Conservation (phyloP, 371 early-diverging fungal species). For the Mortierella sp. region DNA sequence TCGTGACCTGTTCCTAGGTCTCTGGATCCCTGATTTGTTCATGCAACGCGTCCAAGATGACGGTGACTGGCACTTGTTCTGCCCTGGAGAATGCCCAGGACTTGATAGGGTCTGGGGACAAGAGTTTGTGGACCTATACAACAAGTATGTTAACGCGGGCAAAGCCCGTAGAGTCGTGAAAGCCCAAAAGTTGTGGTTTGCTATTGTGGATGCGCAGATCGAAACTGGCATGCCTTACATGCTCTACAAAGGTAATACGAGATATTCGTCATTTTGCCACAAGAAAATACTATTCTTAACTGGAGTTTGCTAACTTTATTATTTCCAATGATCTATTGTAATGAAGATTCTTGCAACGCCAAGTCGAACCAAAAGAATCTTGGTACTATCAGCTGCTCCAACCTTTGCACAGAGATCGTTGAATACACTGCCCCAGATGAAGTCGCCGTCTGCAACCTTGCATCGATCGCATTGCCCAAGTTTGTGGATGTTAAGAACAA, state of each 20-base stretch:
- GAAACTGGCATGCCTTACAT: slow-evolving; percentile 99
- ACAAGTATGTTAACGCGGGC: slow-evolving; percentile 89
- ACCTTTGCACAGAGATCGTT: slow-evolving; percentile 91
- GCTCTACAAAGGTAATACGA: slow-evolving; percentile 95
- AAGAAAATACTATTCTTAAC: neutral
- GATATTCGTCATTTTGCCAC: neutral
- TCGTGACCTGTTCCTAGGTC: slow-evolving; percentile 97
- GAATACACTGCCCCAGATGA: slow-evolving; percentile 97
- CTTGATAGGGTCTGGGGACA: slow-evolving; percentile 96
- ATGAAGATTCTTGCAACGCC: slow-evolving; percentile 85
- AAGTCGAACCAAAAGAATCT: slow-evolving; percentile 98
- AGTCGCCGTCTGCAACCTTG: slow-evolving; percentile 99
- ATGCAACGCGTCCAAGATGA: slow-evolving; percentile 99
- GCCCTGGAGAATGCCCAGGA: slow-evolving; percentile 97
- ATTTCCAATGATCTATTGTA: neutral
- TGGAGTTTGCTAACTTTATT: neutral
- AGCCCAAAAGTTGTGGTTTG: slow-evolving; percentile 99
- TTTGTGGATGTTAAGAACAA: slow-evolving; percentile 78
- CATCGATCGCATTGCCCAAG: slow-evolving; percentile 94
- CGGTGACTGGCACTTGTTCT: slow-evolving; percentile 97
- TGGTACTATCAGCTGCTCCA: slow-evolving; percentile 93
- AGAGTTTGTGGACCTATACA: slow-evolving; percentile 93
- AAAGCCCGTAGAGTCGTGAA: slow-evolving; percentile 87
- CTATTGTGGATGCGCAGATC: slow-evolving; percentile 98
- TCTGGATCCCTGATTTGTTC: slow-evolving; percentile 99